Percentiles rank a stretch among this genome's conserved stretches.
Conservation (phyloP, 2,329 filamentous ascomycete species). For the Aspergillus costaricaensis region DNA sequence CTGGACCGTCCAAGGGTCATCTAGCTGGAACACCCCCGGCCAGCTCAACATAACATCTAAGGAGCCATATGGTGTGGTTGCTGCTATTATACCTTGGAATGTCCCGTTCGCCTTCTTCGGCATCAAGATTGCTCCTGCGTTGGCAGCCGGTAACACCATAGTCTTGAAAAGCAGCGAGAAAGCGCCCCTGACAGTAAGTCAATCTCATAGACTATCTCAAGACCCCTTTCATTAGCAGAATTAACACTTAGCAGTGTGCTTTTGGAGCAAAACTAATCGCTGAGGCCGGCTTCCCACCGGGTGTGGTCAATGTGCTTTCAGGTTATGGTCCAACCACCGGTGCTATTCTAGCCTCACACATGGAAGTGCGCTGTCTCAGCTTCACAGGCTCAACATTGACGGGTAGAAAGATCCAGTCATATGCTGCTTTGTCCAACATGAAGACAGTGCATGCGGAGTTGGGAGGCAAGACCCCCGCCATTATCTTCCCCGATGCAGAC, state of each 20-base stretch:
- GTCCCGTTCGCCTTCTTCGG: conserved; percentile 50
- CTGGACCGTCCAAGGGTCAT: conserved; percentile 33
- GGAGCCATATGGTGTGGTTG: conserved; percentile 59
- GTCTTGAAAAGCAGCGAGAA: conserved; percentile 65
- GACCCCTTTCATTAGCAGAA: neutral
- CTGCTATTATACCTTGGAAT: conserved; percentile 63
- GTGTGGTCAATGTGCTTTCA: conserved; percentile 56
- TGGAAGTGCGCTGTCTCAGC: conserved; percentile 62
- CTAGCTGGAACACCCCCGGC: conserved; percentile 33
- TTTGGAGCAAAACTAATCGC: conserved; percentile 40
- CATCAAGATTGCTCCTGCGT: conserved; percentile 60
- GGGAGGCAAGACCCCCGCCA: conserved; percentile 38
- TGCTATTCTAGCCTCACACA: conserved; percentile 54
- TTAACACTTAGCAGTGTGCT: conserved; percentile 28
- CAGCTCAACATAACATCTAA: conserved; percentile 39
- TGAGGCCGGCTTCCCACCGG: conserved; percentile 47
- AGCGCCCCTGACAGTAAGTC: conserved; percentile 59
- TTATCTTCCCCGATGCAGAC: conserved; percentile 44
- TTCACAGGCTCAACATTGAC: conserved; percentile 62
- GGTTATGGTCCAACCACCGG: conserved; percentile 64
- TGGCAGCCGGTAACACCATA: conserved; percentile 63
- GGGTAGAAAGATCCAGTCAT: conserved; percentile 54
- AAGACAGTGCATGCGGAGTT: conserved; percentile 39
- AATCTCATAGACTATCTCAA: neutral
- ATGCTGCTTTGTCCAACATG: conserved; percentile 39